A percentile compares a stretch with the other conserved stretches of the same genome.
Conservation (phyloP, 2,329 filamentous ascomycete genomes). For the Xylaria digitata region DNA sequence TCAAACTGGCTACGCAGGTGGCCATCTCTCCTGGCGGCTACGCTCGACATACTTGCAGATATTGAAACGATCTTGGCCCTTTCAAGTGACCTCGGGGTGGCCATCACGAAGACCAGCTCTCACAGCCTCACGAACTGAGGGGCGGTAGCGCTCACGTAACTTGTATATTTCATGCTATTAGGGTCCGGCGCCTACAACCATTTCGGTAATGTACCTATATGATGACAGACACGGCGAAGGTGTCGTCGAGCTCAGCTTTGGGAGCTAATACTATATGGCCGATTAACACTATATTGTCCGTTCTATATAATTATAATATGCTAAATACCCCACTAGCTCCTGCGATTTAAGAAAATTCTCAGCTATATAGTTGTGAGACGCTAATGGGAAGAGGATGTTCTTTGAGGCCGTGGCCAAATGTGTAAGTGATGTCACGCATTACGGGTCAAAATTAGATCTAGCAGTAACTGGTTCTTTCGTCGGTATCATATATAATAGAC, state of each 20-base stretch:
- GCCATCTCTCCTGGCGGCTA: constrained; percentile 12
- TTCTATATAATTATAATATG: constrained; percentile 5
- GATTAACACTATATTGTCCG: not conserved
- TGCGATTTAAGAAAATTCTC: constrained; percentile 5
- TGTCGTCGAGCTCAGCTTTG: constrained; percentile 10
- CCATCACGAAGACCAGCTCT: constrained; percentile 6
- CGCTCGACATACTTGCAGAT: constrained; percentile 18
- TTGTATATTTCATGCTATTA: not conserved
- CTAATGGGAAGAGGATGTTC: not conserved
- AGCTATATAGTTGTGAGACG: not conserved
- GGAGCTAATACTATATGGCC: not conserved
- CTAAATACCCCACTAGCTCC: constrained; percentile 16
- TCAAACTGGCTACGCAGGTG: constrained; percentile 1
- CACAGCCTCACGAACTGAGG: constrained; percentile 15
- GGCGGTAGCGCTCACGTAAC: not conserved
- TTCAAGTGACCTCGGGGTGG: constrained; percentile 5
- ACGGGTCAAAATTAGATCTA: not conserved
- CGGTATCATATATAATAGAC: not conserved
- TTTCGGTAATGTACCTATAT: constrained; percentile 1
- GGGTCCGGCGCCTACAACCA: not conserved
- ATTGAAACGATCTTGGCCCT: constrained; percentile 19
- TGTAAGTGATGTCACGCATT: constrained; percentile 7
- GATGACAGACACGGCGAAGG: not conserved
- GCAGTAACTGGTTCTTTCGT: constrained; percentile 2
- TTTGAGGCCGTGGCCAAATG: constrained; percentile 6